These are phyloP conservation scores for Sarocladium brachiariae DNA, from an alignment of 2,329 filamentous ascomycete species.

Conservation along the genomic window DNA sequence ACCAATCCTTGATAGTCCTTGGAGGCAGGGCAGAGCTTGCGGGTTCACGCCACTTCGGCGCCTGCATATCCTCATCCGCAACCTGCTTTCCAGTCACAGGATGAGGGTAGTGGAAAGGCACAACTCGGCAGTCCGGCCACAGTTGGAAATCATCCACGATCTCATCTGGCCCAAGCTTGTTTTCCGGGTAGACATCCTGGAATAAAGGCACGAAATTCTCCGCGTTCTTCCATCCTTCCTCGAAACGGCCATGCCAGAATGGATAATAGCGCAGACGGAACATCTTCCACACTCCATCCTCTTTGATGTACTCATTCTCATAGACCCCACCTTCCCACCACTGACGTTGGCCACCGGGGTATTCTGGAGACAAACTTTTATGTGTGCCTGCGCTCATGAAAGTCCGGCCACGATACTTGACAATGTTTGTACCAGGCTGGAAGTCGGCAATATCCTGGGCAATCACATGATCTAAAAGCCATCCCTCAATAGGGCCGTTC, in stretches of 20 bases:
- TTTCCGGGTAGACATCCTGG: background rate
- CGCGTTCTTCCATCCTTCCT: background rate
- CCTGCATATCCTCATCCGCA: conserved; percentile 1
- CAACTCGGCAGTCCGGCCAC: background rate
- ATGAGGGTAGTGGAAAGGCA: background rate
- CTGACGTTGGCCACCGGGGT: background rate
- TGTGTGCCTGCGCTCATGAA: background rate
- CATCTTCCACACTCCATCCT: background rate
- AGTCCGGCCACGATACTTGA: background rate
- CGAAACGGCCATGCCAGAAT: background rate
- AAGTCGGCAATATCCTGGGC: background rate
- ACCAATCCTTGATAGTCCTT: background rate
- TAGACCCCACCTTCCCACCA: background rate
- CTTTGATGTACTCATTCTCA: conserved; percentile 4
- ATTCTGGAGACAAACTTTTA: background rate
- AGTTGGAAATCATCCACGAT: background rate
- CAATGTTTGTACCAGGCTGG: background rate
- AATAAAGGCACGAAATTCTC: background rate
- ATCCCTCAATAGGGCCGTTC: background rate
- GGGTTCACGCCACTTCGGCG: background rate
- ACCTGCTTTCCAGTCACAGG: background rate
- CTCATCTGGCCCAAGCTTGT: background rate
- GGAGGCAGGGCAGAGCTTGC: background rate
- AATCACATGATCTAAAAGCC: background rate
- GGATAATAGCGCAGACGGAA: background rate